Evolutionary conservation across 192 early-diverging fungal genomes (phyloP).

Genomic region (Linnemannia exigua): DNA sequence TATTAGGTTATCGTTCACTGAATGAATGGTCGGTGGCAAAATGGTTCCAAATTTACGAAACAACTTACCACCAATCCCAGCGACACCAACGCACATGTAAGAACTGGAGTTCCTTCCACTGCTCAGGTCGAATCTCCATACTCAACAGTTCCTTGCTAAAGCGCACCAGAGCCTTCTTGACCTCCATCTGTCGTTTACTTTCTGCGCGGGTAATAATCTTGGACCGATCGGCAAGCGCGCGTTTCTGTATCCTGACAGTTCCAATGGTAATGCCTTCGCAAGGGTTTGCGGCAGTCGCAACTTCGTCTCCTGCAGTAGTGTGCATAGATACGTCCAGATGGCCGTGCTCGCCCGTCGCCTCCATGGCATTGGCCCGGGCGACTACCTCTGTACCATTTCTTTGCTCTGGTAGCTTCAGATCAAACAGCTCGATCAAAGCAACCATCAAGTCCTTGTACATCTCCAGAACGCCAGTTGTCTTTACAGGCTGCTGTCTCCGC

Average conservation of each 20-base stretch:
- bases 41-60: neutral
- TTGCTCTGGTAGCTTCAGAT: neutral
- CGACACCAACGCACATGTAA: conserved; percentile 67
- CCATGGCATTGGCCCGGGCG: neutral
- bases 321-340: neutral
- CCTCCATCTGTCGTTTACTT: conserved; percentile 24
- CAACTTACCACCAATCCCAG: conserved; percentile 61
- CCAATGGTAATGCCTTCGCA: neutral
- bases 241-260: conserved; percentile 10
- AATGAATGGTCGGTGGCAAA: no score
- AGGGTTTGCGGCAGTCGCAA: neutral
- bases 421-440: conserved; percentile 27
- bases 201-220: conserved; percentile 35
- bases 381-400: neutral
- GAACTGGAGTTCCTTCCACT: conserved; percentile 72
- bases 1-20: no score
- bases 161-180: conserved; percentile 20
- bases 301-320: neutral
- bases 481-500: neutral
- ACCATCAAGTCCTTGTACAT: conserved; percentile 37
- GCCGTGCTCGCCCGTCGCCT: neutral
- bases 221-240: neutral
- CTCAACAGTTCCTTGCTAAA: conserved; percentile 42
- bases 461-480: conserved; percentile 21
- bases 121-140: conserved; percentile 63